phyloP scores from a whole-genome alignment of 805 yeast species.

The Kregervanrija delftensis region DNA sequence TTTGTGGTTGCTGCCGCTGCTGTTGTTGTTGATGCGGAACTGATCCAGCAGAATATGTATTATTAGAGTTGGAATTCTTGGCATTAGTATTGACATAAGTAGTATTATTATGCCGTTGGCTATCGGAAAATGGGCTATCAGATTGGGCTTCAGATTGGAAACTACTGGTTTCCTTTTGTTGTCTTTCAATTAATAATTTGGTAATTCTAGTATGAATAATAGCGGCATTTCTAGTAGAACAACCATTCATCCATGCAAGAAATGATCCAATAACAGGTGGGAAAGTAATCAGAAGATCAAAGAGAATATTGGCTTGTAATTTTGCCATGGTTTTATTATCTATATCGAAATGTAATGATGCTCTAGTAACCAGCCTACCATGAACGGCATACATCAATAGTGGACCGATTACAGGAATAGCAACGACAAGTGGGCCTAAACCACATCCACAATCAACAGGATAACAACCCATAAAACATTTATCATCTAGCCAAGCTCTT shows the following conservation, averaged over 20 bases:
- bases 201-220: constrained; percentile 45
- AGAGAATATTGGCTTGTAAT: constrained; percentile 66
- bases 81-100: neutral
- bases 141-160: too few species aligned
- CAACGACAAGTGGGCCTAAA: constrained; percentile 60
- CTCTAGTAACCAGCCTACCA: constrained; percentile 54
- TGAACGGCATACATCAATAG: constrained; percentile 73
- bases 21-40: neutral
- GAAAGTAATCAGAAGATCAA: constrained; percentile 69
- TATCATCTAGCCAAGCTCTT: constrained; percentile 84
- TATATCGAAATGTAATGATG: constrained; percentile 47
- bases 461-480: constrained; percentile 73
- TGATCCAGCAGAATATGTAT: neutral
- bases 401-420: constrained; percentile 81
- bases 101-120: neutral
- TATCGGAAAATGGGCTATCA: too few species aligned
- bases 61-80: neutral
- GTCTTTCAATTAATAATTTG: constrained; percentile 14
- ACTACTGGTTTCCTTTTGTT: constrained; percentile 1
- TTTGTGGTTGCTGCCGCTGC: neutral
- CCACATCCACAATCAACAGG: constrained; percentile 75
- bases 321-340: constrained; percentile 58
- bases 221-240: constrained; percentile 88
- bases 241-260: constrained; percentile 73
- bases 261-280: constrained; percentile 78